Conservation (phyloP, 805 yeast species). For the Kazachstania viticola region DNA sequence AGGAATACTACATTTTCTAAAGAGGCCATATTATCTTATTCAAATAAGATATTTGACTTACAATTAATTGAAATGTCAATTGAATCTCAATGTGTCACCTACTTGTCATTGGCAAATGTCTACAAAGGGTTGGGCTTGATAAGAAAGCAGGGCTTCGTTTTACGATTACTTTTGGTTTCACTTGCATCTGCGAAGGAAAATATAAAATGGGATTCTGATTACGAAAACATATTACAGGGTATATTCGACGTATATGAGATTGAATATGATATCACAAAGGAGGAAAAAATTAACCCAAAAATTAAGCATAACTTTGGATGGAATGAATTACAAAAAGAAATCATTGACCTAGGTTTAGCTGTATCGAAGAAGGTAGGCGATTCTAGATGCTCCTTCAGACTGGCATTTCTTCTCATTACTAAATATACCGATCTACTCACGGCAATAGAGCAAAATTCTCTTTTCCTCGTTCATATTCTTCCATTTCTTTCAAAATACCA, state of each 20-base stretch:
- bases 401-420: conserved; percentile 44
- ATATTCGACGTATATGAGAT: conserved; percentile 47
- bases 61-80: conserved; percentile 36
- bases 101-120: conserved; percentile 52
- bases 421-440: conserved; percentile 44
- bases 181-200: conserved; percentile 31
- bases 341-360: conserved; percentile 39
- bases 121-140: conserved; percentile 48
- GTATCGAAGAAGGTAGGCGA: conserved; percentile 45
- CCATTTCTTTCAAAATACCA: conserved; percentile 16
- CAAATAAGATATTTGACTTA: conserved; percentile 36
- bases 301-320: conserved; percentile 29
- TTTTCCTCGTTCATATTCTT: conserved; percentile 23
- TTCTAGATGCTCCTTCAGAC: conserved; percentile 30
- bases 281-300: not conserved
- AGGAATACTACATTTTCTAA: conserved; percentile 9
- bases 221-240: conserved; percentile 35
- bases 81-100: conserved; percentile 47
- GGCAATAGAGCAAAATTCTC: conserved; percentile 42
- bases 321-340: conserved; percentile 45
- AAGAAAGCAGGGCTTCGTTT: conserved; percentile 59
- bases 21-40: conserved; percentile 36
- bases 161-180: conserved; percentile 51
- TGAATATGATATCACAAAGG: too few species aligned
- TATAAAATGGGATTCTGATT: conserved; percentile 19